phyloP scores from a whole-genome alignment of 768 basidiomycete genomes.

The Xerocomus spinulosus region DNA sequence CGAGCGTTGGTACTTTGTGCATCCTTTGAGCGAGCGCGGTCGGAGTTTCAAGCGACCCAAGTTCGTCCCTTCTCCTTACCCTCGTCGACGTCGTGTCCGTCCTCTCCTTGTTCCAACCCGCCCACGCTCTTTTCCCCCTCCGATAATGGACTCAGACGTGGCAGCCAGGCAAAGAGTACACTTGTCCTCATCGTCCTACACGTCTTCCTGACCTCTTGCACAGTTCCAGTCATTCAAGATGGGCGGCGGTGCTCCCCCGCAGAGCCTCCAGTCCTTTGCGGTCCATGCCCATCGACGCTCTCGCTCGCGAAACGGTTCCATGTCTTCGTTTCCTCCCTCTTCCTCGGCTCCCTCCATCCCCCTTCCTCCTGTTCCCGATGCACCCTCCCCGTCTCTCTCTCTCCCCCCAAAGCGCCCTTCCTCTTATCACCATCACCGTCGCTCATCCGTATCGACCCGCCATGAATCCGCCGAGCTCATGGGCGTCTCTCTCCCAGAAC shows the following conservation, averaged over 20 bases:
- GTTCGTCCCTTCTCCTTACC: conserved; percentile 15
- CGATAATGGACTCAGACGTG: conserved; percentile 38
- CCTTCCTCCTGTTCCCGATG: conserved; percentile 33
- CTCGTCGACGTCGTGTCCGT: conserved; percentile 26
- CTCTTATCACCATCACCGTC: conserved; percentile 82
- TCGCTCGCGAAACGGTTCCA: conserved; percentile 66
- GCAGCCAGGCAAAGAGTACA: conserved; percentile 41
- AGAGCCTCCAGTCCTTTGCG: conserved; percentile 36
- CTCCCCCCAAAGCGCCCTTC: conserved; percentile 47
- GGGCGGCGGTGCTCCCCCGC: conserved; percentile 39
- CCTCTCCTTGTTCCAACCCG: conserved; percentile 27
- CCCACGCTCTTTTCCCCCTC: conserved; percentile 23
- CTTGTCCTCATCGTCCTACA: not conserved
- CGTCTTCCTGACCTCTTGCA: not conserved
- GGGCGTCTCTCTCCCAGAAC: conserved; percentile 70
- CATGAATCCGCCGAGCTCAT: conserved; percentile 89
- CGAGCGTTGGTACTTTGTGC: conserved; percentile 31
- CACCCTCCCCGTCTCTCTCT: conserved; percentile 29
- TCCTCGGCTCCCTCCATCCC: conserved; percentile 33
- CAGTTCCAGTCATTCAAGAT: conserved; percentile 75
- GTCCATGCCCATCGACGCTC: conserved; percentile 38
- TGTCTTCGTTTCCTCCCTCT: conserved; percentile 41
- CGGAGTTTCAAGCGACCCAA: conserved; percentile 26
- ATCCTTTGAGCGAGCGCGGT: conserved; percentile 7
- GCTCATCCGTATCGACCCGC: conserved; percentile 85